A percentile compares a stretch with the other conserved stretches of the same genome.
phyloP scores from a whole-genome alignment of 208 protist species.

The Acanthamoeba lenticulata region DNA sequence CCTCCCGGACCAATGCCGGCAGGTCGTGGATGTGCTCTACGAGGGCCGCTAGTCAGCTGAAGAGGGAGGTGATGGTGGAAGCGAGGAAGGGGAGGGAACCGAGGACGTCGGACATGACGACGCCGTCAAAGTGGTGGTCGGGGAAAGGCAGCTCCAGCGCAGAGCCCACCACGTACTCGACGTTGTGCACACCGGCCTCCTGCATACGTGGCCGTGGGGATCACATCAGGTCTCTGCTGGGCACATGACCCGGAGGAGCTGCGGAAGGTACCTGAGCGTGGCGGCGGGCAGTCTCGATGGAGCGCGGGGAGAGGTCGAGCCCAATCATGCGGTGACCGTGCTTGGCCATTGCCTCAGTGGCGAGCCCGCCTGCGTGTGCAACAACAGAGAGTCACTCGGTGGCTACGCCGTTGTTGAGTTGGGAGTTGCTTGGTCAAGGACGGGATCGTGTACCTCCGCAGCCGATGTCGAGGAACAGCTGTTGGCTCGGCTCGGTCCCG shows the following conservation, averaged over 20 bases:
- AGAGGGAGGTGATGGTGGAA: background rate
- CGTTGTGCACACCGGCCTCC: background rate
- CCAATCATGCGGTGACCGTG: background rate
- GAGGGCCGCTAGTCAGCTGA: background rate
- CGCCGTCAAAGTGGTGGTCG: slow-evolving; percentile 2
- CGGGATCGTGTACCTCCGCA: background rate
- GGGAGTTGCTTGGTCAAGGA: background rate
- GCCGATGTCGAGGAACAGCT: background rate
- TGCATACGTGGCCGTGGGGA: background rate
- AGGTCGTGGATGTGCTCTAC: slow-evolving; percentile 41
- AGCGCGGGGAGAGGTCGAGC: background rate
- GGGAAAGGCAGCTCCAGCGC: background rate
- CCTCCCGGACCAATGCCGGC: background rate
- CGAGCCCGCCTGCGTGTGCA: background rate
- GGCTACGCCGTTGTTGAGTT: background rate
- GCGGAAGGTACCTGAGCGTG: background rate
- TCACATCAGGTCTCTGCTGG: background rate
- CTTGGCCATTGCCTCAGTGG: background rate
- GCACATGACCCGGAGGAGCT: background rate
- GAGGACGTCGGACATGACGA: slow-evolving; percentile 40
- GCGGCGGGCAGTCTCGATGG: background rate
- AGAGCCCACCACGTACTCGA: background rate
- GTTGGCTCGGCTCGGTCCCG: background rate
- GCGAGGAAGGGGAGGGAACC: background rate
- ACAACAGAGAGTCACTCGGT: background rate